phyloP scores from a whole-genome alignment of 495 filamentous ascomycete genomes.

The Neurospora cerealis region DNA sequence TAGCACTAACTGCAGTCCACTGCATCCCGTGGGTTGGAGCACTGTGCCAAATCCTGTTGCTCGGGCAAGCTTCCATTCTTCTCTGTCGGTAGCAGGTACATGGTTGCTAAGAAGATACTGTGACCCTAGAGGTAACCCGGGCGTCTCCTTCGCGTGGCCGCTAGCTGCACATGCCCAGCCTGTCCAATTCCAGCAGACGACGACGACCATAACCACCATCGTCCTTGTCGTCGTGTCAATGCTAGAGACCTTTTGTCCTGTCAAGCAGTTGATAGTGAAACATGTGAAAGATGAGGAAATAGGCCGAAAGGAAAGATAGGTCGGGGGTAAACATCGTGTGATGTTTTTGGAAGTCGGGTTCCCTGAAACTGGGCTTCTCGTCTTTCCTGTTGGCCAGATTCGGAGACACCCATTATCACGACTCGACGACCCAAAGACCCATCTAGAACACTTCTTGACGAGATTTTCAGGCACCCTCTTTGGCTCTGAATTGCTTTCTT shows the following conservation, averaged over 20 bases:
- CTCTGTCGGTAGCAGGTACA: not conserved
- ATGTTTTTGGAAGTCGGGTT: not conserved
- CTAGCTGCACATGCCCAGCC: not conserved
- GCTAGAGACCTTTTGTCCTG: not conserved
- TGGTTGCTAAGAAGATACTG: not conserved
- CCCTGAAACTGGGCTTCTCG: not conserved
- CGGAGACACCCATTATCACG: not conserved
- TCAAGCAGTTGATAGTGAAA: not conserved
- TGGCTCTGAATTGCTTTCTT: not conserved
- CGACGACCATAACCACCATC: not conserved
- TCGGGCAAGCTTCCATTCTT: not conserved
- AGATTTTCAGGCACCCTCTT: not conserved
- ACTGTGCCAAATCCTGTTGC: not conserved
- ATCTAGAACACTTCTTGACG: not conserved
- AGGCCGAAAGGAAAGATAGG: not conserved
- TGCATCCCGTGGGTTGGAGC: not conserved
- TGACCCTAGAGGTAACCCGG: not conserved
- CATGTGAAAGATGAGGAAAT: not conserved
- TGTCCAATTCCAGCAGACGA: not conserved
- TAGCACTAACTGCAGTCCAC: not conserved
- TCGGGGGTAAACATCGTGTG: not conserved
- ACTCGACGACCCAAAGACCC: not conserved
- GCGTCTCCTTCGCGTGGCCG: not conserved
- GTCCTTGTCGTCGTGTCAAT: not conserved
- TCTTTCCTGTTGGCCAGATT: not conserved